Conservation (phyloP, 176 grass and related monocot genomes). For the Triticum timopheevii region DNA sequence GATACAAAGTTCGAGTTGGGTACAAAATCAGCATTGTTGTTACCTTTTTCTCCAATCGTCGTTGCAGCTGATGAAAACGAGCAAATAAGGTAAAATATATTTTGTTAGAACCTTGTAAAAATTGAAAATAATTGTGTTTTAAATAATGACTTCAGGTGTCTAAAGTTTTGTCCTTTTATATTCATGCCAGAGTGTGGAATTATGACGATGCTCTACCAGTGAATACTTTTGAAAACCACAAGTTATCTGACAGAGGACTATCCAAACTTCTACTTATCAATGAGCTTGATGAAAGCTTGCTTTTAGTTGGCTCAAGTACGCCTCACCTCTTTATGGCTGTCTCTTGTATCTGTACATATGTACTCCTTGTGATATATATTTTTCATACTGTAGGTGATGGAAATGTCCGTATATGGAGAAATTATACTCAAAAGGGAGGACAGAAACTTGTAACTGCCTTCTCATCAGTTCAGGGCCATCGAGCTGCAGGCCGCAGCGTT, state of each 20-base stretch:
- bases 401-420: constrained; percentile 94
- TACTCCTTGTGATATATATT: constrained; percentile 21
- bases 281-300: constrained; percentile 96
- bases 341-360: constrained; percentile 9
- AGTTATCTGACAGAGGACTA: constrained; percentile 81
- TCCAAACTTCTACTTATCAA: constrained; percentile 88
- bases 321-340: constrained; percentile 4
- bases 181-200: constrained; percentile 84
- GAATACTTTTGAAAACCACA: constrained; percentile 87
- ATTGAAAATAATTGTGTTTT: not conserved
- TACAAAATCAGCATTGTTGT: constrained; percentile 72
- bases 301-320: constrained; percentile 91
- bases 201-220: constrained; percentile 69
- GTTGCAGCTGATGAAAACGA: constrained; percentile 97
- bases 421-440: constrained; percentile 64
- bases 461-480: constrained; percentile 74
- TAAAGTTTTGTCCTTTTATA: constrained; percentile 28
- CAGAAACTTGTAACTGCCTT: constrained; percentile 96
- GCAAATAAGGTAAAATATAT: constrained; percentile 61
- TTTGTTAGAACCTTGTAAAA: not conserved
- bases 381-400: constrained; percentile 71
- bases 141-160: constrained; percentile 18
- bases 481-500: constrained; percentile 50
- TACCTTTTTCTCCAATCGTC: constrained; percentile 86
- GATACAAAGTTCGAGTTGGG: constrained; percentile 87